These are phyloP conservation scores for Sphagnum magellanicum DNA, from an alignment of 228 moss, liverwort and hornwort genomes.

Conservation along the genomic window DNA sequence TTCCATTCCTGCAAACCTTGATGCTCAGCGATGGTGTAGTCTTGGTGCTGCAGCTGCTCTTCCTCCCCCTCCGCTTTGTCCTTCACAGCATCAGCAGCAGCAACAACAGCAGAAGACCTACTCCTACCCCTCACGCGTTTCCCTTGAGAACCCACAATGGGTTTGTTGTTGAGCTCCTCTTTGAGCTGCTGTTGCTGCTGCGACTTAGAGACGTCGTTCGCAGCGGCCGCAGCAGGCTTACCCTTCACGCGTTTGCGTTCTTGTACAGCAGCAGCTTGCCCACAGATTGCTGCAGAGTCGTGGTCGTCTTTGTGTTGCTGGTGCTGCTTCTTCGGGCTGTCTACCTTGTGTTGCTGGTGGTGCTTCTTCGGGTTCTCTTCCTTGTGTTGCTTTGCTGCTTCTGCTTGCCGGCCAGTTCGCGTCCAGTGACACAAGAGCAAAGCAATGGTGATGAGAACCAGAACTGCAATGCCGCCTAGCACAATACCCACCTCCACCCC, in stretches of 20 bases:
- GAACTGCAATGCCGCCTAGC: slow-evolving; percentile 21
- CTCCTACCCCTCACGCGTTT: slow-evolving; percentile 12
- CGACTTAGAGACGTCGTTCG: too few relatives aligned
- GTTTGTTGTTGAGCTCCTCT: too few relatives aligned
- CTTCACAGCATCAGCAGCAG: slow-evolving; percentile 17
- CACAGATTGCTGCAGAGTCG: neutral
- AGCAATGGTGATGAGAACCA: slow-evolving; percentile 7
- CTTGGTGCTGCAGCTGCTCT: slow-evolving; percentile 3
- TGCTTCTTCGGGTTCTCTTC: slow-evolving; percentile 13
- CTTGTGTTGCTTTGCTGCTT: slow-evolving; percentile 5
- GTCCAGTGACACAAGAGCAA: slow-evolving; percentile 15
- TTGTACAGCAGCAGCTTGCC: slow-evolving; percentile 7
- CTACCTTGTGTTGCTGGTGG: slow-evolving; percentile 28
- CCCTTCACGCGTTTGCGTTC: slow-evolving; percentile 6
- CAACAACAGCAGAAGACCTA: slow-evolving; percentile 22
- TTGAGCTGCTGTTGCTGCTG: too few relatives aligned
- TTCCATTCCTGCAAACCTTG: slow-evolving; percentile 10
- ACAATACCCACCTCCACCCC: slow-evolving; percentile 34
- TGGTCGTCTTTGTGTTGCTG: slow-evolving; percentile 11
- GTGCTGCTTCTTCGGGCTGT: slow-evolving; percentile 26
- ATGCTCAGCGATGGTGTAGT: neutral
- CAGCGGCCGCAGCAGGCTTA: too few relatives aligned
- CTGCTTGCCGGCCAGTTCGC: slow-evolving; percentile 1
- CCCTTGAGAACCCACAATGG: too few relatives aligned
- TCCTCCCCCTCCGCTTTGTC: slow-evolving; percentile 22